Conservation (phyloP, 768 basidiomycete species). For the Leucocoprinus sp. region DNA sequence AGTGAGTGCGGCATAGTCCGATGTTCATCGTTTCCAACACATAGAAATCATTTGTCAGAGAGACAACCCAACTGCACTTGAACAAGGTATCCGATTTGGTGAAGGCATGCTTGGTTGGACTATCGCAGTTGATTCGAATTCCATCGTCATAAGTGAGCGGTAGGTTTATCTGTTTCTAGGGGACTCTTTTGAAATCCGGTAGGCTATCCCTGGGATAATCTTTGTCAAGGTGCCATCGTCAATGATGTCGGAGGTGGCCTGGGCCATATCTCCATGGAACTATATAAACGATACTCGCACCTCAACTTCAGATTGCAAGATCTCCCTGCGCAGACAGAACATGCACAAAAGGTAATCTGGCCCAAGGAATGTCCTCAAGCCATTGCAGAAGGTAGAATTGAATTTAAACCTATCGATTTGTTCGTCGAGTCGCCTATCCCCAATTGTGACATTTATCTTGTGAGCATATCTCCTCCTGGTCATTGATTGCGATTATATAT, state of each 20-base stretch:
- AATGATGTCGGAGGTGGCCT: conserved; percentile 30
- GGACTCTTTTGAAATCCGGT: background rate
- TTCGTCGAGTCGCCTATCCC: background rate
- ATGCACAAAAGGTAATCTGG: conserved; percentile 24
- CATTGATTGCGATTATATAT: background rate
- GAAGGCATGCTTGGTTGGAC: conserved; percentile 27
- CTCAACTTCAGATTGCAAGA: conserved; percentile 26
- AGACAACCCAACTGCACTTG: background rate
- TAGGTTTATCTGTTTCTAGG: background rate
- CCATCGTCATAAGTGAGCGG: conserved; percentile 20
- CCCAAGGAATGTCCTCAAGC: conserved; percentile 23
- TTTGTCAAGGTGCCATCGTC: conserved; percentile 18
- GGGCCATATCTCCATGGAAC: conserved; percentile 22
- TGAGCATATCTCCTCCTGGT: conserved; percentile 14
- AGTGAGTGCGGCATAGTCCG: conserved; percentile 9
- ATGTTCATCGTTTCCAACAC: too few species aligned
- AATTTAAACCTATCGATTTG: conserved; percentile 21
- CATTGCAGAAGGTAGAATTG: conserved; percentile 22
- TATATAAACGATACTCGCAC: conserved; percentile 21
- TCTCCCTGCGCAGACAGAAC: conserved; percentile 18
- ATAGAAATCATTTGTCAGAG: background rate
- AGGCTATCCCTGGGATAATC: conserved; percentile 22
- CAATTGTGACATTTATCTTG: conserved; percentile 32
- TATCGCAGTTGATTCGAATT: conserved; percentile 20
- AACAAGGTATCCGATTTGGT: conserved; percentile 19